Evolutionary conservation across 345 rosid species (phyloP).

Genomic region (Combretum micranthum): DNA sequence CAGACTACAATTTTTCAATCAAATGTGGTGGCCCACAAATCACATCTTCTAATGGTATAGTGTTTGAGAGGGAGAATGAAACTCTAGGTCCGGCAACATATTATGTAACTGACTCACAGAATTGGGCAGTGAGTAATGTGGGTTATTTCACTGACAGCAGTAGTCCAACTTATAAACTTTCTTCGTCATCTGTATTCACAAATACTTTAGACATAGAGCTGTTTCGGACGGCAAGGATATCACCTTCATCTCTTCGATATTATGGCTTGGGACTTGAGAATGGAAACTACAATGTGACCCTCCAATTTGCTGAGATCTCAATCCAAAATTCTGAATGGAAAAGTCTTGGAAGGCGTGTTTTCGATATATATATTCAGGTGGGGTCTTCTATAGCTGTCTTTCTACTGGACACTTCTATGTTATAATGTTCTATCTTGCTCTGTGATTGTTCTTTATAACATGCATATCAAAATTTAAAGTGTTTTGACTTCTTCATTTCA

Average conservation of each 20-base stretch:
- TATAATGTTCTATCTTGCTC: too few relatives aligned
- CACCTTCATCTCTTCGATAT: slow-evolving; percentile 11
- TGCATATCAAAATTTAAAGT: too few relatives aligned
- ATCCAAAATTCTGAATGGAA: slow-evolving; percentile 5
- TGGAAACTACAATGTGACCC: slow-evolving; percentile 8
- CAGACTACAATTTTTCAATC: slow-evolving; percentile 48
- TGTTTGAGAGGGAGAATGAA: slow-evolving; percentile 41
- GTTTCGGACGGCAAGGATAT: slow-evolving; percentile 1
- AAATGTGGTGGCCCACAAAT: slow-evolving; percentile 61
- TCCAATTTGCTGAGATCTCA: slow-evolving; percentile 10
- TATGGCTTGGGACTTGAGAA: slow-evolving; percentile 15
- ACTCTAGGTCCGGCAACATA: slow-evolving; percentile 53
- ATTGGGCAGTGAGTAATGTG: slow-evolving; percentile 42
- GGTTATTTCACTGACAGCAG: slow-evolving; percentile 24
- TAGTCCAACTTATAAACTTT: slow-evolving; percentile 17
- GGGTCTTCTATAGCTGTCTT: neutral
- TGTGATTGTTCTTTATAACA: too few relatives aligned
- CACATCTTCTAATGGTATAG: slow-evolving; percentile 21
- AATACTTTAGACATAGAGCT: slow-evolving; percentile 17
- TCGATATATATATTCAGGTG: slow-evolving; percentile 13
- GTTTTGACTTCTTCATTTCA: too few relatives aligned
- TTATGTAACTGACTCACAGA: slow-evolving; percentile 26
- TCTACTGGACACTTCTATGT: too few relatives aligned
- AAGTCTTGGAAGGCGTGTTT: slow-evolving; percentile 12
- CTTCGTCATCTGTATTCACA: slow-evolving; percentile 23